Conservation (phyloP, 495 filamentous ascomycete genomes). For the Penicillium turbatum region DNA sequence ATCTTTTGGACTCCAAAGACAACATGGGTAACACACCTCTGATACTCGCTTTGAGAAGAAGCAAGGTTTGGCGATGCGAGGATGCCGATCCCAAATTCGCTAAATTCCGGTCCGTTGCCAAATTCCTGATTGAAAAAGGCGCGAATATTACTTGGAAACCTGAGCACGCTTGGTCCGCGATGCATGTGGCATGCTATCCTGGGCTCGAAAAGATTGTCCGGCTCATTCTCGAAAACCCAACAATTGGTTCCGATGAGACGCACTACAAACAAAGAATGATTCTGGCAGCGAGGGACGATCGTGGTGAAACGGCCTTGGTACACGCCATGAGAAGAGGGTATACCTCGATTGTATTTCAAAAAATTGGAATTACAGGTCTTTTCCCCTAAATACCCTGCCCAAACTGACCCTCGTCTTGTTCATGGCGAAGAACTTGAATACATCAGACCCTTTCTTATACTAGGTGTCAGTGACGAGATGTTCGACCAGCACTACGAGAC, state of each 20-base stretch:
- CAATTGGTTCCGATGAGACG: background rate
- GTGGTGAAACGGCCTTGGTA: background rate
- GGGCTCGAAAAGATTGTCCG: background rate
- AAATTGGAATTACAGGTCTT: background rate
- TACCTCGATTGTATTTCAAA: background rate
- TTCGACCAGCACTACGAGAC: too few species aligned
- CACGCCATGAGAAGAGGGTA: background rate
- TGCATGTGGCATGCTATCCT: background rate
- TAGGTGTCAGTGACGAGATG: too few species aligned
- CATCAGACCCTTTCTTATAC: background rate
- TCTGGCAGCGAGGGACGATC: background rate
- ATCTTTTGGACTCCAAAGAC: background rate
- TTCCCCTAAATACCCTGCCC: background rate
- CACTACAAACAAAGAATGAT: background rate
- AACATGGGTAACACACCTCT: background rate
- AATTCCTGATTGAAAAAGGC: background rate
- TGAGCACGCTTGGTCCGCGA: background rate
- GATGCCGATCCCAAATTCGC: too few species aligned
- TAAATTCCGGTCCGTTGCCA: background rate
- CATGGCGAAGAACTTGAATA: background rate
- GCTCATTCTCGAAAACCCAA: background rate
- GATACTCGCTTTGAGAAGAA: background rate
- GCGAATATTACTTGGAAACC: background rate
- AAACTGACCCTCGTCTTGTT: background rate
- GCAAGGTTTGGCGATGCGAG: too few species aligned